These are phyloP conservation scores for Tetradesmus lagerheimii DNA, from an alignment of 139 green algal genomes.

Conservation along the genomic window DNA sequence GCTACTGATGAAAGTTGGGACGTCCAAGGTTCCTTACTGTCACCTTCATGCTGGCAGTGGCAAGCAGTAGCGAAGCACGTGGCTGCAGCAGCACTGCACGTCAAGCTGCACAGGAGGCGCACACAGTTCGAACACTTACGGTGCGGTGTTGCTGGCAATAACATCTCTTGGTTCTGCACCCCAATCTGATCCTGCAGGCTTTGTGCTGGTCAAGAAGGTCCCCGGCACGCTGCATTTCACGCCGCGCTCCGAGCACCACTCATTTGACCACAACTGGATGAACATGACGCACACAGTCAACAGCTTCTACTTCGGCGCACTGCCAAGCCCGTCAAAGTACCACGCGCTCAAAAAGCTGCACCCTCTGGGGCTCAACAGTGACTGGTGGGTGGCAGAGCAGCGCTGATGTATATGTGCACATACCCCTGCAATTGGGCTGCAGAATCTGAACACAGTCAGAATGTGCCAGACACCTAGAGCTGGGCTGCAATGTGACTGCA, in stretches of 20 bases:
- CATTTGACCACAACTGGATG: constrained; percentile 88
- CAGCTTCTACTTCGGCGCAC: constrained; percentile 80
- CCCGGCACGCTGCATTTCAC: constrained; percentile 91
- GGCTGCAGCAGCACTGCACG: too few species aligned
- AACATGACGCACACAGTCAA: constrained; percentile 85
- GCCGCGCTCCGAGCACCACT: constrained; percentile 83
- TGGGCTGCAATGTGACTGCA: too few species aligned
- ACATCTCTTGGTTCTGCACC: too few species aligned
- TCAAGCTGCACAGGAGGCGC: too few species aligned
- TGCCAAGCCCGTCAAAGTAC: constrained; percentile 71
- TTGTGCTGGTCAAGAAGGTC: constrained; percentile 98
- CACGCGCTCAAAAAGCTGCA: constrained; percentile 70
- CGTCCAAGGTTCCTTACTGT: too few species aligned
- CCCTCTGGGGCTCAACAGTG: constrained; percentile 76
- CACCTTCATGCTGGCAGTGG: too few species aligned
- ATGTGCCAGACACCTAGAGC: too few species aligned
- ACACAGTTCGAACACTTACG: background rate
- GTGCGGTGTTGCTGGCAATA: background rate
- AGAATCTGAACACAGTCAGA: too few species aligned
- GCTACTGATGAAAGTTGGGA: too few species aligned
- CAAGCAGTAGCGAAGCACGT: constrained; percentile 95
- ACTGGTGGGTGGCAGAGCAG: constrained; percentile 67
- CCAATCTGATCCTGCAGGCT: constrained; percentile 69
- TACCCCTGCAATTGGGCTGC: too few species aligned
- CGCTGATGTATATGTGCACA: too few species aligned